phyloP scores from a whole-genome alignment of 1,139 yeast species.

The Suzukiozyma palmioleophila region DNA sequence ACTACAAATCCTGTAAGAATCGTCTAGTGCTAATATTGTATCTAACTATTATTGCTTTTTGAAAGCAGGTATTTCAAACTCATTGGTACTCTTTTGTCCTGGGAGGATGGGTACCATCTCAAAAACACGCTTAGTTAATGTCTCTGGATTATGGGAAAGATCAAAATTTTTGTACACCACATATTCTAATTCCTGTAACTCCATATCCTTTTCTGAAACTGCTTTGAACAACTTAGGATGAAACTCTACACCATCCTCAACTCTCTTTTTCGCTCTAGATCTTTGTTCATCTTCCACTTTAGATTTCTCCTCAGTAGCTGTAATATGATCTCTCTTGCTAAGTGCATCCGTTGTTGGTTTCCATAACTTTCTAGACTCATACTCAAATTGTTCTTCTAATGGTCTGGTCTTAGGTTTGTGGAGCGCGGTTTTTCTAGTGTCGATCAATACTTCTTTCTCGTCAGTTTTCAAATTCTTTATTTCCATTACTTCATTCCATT shows the following conservation, averaged over 20 bases:
- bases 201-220: slow-evolving; percentile 15
- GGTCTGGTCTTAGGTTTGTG: slow-evolving; percentile 71
- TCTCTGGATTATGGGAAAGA: slow-evolving; percentile 40
- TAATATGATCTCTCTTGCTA: slow-evolving; percentile 65
- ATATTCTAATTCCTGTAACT: slow-evolving; percentile 49
- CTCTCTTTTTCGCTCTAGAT: slow-evolving; percentile 62
- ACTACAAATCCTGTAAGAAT: too few relatives aligned
- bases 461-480: slow-evolving; percentile 53
- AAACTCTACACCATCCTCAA: slow-evolving; percentile 75
- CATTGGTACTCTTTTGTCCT: slow-evolving; percentile 62
- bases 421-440: slow-evolving; percentile 52
- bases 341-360: slow-evolving; percentile 73
- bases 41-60: slow-evolving; percentile 28
- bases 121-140: slow-evolving; percentile 50
- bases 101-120: slow-evolving; percentile 73
- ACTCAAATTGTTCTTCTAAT: slow-evolving; percentile 68
- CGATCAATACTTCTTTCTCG: slow-evolving; percentile 53
- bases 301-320: slow-evolving; percentile 85
- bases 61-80: slow-evolving; percentile 67
- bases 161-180: slow-evolving; percentile 54
- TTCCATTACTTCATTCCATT: slow-evolving; percentile 88
- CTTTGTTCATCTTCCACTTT: slow-evolving; percentile 85
- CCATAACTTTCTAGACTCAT: slow-evolving; percentile 86
- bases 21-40: too few relatives aligned
- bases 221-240: slow-evolving; percentile 71